Evolutionary conservation across 2,329 filamentous ascomycete genomes (phyloP), one percentile per base, ranked within the genome.

Genomic region (Lachnellula occidentalis): DNA sequence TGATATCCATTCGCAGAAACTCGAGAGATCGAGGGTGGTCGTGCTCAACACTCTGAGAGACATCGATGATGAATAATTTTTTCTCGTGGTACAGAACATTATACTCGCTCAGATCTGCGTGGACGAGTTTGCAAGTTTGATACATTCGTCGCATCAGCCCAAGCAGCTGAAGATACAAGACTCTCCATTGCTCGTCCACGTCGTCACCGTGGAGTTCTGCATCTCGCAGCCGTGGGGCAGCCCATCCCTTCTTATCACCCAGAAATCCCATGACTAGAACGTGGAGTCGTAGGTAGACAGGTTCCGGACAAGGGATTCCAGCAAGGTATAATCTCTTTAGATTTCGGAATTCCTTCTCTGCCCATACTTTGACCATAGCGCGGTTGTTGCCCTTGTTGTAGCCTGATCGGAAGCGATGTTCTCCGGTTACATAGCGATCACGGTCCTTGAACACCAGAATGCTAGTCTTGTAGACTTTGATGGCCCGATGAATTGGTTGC

Each of bases 401-500:
- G 48, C 92, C 92, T 58, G 85, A 80, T 63, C 90, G 83, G 77
- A 99, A 99, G 22, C 94, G 81, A 73, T 92, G 91, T 73, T 99
- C 94, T 61, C 94, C 94, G 1, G 87, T 88, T 59, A 99, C 94
- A 72, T 99, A 99, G 66, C 91, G 87, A 73, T 96, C 92, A 55
- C 94, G 83, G 73, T 99, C 94, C 75, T 97, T 97, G 83, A 99
- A 99, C 22, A 95, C 91, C 34, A 99, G 76, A 61, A 99, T 99
- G 52, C 89, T 88, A 7, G 94, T 99, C 80, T 99, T 99, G 82
- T 99, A 99, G 49, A 99, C 90, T 75, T 99, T 99, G 77, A 97
- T 91, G 12, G 94, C 94, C 48, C 90, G 83, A 66, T 96, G 90
- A 0, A 85, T 73, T 1, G 81, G 74, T 19, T 78, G 73, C 2